These are phyloP conservation scores for Aspergillus thermomutatus DNA, from an alignment of 2,329 filamentous ascomycete genomes.

Conservation along the genomic window DNA sequence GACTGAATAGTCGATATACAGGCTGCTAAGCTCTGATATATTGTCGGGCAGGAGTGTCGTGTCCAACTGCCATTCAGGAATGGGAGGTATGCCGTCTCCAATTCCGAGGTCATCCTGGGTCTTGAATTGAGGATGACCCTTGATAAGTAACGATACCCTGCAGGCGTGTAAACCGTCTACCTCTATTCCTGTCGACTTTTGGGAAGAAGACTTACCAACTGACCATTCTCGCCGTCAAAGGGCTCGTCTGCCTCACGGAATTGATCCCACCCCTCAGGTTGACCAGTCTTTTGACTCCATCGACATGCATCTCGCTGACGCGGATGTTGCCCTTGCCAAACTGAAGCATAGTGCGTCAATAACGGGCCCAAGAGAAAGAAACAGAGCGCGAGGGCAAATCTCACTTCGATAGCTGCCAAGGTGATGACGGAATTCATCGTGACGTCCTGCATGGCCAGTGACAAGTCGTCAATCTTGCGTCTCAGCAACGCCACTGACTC, in stretches of 20 bases:
- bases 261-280: slow-evolving; percentile 51
- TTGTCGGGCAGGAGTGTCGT: slow-evolving; percentile 8
- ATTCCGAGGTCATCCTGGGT: slow-evolving; percentile 49
- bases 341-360: slow-evolving; percentile 27
- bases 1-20: slow-evolving; percentile 36
- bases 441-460: slow-evolving; percentile 50
- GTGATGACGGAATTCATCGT: slow-evolving; percentile 59
- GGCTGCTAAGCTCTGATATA: slow-evolving; percentile 8
- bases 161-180: background rate
- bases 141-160: slow-evolving; percentile 59
- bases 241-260: slow-evolving; percentile 47
- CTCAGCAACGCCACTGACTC: slow-evolving; percentile 55
- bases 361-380: background rate
- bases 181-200: background rate
- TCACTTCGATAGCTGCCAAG: slow-evolving; percentile 56
- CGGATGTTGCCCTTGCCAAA: slow-evolving; percentile 53
- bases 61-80: slow-evolving; percentile 47
- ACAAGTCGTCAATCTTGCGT: slow-evolving; percentile 47
- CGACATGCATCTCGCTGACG: slow-evolving; percentile 48
- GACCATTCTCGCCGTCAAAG: slow-evolving; percentile 55
- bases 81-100: slow-evolving; percentile 50
- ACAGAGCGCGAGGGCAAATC: slow-evolving; percentile 2
- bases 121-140: slow-evolving; percentile 51
- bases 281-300: slow-evolving; percentile 50
- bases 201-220: slow-evolving; percentile 43